Percentiles rank a stretch among this genome's conserved stretches.
phyloP scores from a whole-genome alignment of 164 flowering plant genomes.

The Hamamelis virginiana region DNA sequence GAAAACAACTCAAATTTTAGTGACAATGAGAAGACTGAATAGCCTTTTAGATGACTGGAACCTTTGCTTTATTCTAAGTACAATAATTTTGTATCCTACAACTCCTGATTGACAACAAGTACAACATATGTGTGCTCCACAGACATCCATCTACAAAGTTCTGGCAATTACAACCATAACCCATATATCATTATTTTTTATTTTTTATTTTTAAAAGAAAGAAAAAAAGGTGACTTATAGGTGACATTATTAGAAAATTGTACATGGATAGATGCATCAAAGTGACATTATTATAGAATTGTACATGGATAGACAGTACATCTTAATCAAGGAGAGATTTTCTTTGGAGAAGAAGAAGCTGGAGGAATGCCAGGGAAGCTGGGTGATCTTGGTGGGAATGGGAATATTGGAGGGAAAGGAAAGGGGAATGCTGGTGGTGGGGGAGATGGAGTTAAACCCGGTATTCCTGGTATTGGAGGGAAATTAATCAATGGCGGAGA shows the following conservation, averaged over 20 bases:
- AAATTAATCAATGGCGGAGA: conserved; percentile 11
- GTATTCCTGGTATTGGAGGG: conserved; percentile 26
- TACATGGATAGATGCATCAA: background rate
- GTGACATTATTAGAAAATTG: background rate
- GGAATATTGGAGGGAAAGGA: conserved; percentile 38
- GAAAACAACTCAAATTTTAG: no score
- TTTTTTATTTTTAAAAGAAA: no score
- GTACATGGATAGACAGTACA: background rate
- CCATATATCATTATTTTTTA: no score
- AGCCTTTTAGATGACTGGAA: no score
- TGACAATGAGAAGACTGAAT: no score
- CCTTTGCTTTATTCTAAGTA: no score
- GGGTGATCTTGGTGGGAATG: conserved; percentile 4
- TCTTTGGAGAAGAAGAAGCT: conserved; percentile 29
- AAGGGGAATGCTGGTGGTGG: conserved; percentile 30
- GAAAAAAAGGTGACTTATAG: background rate
- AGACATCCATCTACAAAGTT: no score
- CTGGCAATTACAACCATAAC: no score
- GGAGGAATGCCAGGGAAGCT: conserved; percentile 55
- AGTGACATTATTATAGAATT: conserved; percentile 3
- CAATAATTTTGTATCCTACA: no score
- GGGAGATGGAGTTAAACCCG: conserved; percentile 22
- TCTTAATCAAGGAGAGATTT: conserved; percentile 27
- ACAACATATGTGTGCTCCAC: no score
- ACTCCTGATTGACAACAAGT: no score